Evolutionary conservation across 2,329 filamentous ascomycete genomes (phyloP), one percentile per base, ranked within the genome.

Genomic region (Domatiomyces globalis): DNA sequence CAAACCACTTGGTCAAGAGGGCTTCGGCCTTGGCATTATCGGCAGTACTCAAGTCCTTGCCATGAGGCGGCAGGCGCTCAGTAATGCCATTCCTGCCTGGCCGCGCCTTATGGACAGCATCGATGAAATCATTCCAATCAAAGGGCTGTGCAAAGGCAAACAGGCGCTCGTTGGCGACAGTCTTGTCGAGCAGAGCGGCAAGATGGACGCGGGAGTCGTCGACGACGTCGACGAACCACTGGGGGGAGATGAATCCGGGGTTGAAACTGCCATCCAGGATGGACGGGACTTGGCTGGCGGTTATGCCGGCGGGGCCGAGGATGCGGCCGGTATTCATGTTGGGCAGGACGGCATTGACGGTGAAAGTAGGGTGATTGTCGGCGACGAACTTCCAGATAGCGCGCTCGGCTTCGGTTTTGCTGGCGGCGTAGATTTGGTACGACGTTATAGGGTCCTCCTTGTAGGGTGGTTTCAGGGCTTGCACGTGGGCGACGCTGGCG

Each of bases 141-240:
- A 68, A 73, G 0, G 68, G 69, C 1, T 67, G 64, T 0, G 72
- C 75, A 49, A 74, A 77, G 1, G 66, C 78, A 58, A 80, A 78
- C 7, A 82, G 61, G 1, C 79, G 71, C 58, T 80, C 71, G 0
- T 68, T 67, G 1, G 63, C 54, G 0, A 79, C 68, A 0, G 67
- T 64, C 0, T 67, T 65, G 19, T 76, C 65, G 0, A 78, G 65
- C 6, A 75, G 63, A 0, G 72, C 77, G 2, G 73, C 71, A 2
- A 80, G 66, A 39, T 80, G 77, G 0, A 81, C 62, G 0, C 71
- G 64, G 0, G 74, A 77, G 2, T 61, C 61, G 48, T 80, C 77
- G 18, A 72, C 63, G 0, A 75, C 69, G 56, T 76, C 66, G 20
- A 59, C 51, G 49, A 50, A 57, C 44, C 56, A 56, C 42, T 56